Evolutionary conservation across 306 rosid genomes (phyloP), one percentile per base, ranked within the genome.

Genomic region (Rosa multiflora): DNA sequence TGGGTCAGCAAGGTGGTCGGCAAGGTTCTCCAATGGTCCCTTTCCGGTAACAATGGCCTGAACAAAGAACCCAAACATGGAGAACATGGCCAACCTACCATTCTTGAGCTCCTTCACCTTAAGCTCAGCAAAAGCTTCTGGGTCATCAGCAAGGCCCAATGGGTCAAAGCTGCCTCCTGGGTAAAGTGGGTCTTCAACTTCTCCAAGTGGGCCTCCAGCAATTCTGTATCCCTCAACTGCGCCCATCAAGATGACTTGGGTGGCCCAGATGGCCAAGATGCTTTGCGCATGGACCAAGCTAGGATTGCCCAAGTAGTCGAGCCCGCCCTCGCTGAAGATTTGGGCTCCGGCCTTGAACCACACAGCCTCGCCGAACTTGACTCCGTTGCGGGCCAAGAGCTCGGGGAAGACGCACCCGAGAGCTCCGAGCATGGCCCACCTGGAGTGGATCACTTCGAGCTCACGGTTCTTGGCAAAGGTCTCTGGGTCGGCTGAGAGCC

Each of bases 341-440:
- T 89, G 92, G 14, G 92, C 71, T 0, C 90, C 92, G 5, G 90
- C 90, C 85, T 89, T 89, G 85, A 89, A 89, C 92, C 92, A 89
- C 12, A 89, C 87, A 0, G 90, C 92, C 76, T 89, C 92, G 0
- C 92, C 90, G 17, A 89, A 89, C 67, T 85, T 85, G 75, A 87
- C 87, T 0, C 89, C 89, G 21, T 89, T 89, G 20, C 93, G 85
- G n/a, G 93, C 78, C 81, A 89, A 47, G 15, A 87, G 90, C 86
- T 89, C 89, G 0, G 93, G 93, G 78, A 89, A 89, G 55, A 89
- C 89, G 39, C 93, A 87, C 0, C 93, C 92, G 2, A 89, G 70
- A 18, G 92, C 92, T 23, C 92, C 92, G 0, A 88, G 88, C 92
- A 88, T 88, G 85, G 92, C 92, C 92, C 92, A 89, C 76, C 92